Base-by-base conservation (phyloP, 2,329 filamentous ascomycete species). In the Aspergillus hortae region DNA sequence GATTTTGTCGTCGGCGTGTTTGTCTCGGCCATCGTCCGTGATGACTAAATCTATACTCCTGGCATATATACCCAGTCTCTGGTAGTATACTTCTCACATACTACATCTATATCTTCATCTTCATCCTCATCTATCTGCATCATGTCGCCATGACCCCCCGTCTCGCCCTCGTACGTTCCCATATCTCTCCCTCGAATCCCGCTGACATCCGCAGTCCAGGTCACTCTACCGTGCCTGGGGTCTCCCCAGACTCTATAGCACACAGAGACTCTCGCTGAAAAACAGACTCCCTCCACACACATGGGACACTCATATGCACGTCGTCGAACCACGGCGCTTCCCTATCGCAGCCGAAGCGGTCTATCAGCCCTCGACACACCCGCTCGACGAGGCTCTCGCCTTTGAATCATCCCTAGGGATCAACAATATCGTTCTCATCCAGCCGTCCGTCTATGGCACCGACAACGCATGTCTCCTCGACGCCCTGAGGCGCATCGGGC, bases 251-350 rank as follows among this genome's bases (percentile, higher is more conserved):
- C 27, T 10, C 27, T 11, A 38, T 15, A 17, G 35, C 35, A 38
- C 14, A 12, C 35, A 17, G 15, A 38, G 15, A 38, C 15, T 38
- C 35, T 38, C 59, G 3, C 23, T 66, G 23, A 64, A 56, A 25
- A 49, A 60, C 27, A 60, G 60, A 44, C 48, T 72, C 21, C 70
- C 71, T n/a, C 43, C 54, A 2, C 50, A 57, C 15, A 63, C 82
- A 51, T 85, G 82, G 82, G 82, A 85, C 62, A 80, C 77, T 46
- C 83, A 86, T 63, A 85, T 86, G 80, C 84, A 86, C 63, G 76
- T 86, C 32, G 73, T 84, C 45, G 80, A 84, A 48, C 80, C 80
- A 0, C 61, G 68, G 17, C 63, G 64, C 6, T 85, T 80, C 61
- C 76, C 80, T 1, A 63, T 84, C 7, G 68, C 73, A 23, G 54